Percentiles rank a stretch among this genome's conserved stretches.
These are phyloP conservation scores for Afroboletus lepidellus DNA, from an alignment of 1,284 basidiomycete genomes.

Conservation along the genomic window DNA sequence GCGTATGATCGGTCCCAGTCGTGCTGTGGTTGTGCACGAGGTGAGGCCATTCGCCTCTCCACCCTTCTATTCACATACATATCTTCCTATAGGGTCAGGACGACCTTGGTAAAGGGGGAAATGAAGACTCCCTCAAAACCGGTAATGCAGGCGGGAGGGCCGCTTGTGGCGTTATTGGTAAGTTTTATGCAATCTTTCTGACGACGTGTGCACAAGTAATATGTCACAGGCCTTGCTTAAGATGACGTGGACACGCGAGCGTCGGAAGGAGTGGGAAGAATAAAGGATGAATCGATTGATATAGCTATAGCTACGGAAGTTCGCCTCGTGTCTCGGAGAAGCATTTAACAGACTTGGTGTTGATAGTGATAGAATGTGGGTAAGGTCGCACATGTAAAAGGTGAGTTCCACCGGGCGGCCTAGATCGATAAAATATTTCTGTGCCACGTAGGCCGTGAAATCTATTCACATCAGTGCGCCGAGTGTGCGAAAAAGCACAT, in stretches of 20 bases:
- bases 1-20: constrained; percentile 33
- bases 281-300: constrained; percentile 5
- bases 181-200: constrained; percentile 12
- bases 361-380: not conserved
- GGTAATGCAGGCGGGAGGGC: constrained; percentile 72
- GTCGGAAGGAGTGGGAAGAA: not conserved
- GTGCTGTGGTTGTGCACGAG: constrained; percentile 63
- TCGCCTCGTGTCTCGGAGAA: constrained; percentile 14
- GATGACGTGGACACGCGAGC: constrained; percentile 4
- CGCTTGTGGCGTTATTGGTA: constrained; percentile 77
- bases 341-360: not conserved
- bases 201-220: not conserved
- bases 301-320: constrained; percentile 1
- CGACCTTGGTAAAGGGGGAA: constrained; percentile 69
- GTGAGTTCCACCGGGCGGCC: not conserved
- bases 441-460: not conserved
- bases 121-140: constrained; percentile 67
- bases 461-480: not conserved
- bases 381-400: not conserved
- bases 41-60: constrained; percentile 34
- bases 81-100: constrained; percentile 54
- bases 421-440: not conserved
- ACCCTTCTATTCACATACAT: constrained; percentile 12
- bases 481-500: not conserved
- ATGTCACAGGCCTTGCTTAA: constrained; percentile 22